Percentiles rank a stretch among this genome's conserved stretches.
These are phyloP conservation scores for Penicillium crystallinum DNA, from an alignment of 495 filamentous ascomycete genomes.

Conservation along the genomic window DNA sequence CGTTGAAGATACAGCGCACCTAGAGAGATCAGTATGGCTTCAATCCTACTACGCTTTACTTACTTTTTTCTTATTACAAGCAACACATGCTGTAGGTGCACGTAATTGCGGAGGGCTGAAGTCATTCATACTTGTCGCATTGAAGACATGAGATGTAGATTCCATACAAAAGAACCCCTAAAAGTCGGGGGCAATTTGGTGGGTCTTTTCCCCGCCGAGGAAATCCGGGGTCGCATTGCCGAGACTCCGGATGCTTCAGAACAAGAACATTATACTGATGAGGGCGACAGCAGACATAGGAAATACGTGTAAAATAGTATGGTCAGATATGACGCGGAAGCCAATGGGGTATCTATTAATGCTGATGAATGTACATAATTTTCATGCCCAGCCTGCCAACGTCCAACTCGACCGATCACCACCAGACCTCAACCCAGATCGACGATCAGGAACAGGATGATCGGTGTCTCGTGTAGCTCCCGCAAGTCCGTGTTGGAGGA, in stretches of 20 bases:
- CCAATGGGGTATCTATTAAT: constrained; percentile 18
- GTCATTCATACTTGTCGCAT: background rate
- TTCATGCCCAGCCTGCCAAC: constrained; percentile 69
- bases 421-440: constrained; percentile 49
- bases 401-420: constrained; percentile 70
- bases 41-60: background rate
- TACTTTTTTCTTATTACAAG: constrained; percentile 26
- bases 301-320: too few relatives aligned
- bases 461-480: constrained; percentile 65
- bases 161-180: background rate
- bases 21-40: background rate
- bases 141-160: background rate
- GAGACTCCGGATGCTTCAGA: background rate
- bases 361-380: constrained; percentile 12
- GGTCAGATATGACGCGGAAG: background rate
- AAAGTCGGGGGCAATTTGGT: background rate
- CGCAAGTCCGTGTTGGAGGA: constrained; percentile 67
- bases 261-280: too few relatives aligned
- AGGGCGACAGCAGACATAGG: too few relatives aligned
- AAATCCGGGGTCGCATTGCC: background rate
- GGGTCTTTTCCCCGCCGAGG: background rate
- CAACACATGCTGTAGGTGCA: constrained; percentile 21
- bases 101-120: constrained; percentile 17
- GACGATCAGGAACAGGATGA: constrained; percentile 44
- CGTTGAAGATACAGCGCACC: constrained; percentile 21